Base-by-base conservation (phyloP, 768 basidiomycete genomes). In the Gymnopilus dilepis region DNA sequence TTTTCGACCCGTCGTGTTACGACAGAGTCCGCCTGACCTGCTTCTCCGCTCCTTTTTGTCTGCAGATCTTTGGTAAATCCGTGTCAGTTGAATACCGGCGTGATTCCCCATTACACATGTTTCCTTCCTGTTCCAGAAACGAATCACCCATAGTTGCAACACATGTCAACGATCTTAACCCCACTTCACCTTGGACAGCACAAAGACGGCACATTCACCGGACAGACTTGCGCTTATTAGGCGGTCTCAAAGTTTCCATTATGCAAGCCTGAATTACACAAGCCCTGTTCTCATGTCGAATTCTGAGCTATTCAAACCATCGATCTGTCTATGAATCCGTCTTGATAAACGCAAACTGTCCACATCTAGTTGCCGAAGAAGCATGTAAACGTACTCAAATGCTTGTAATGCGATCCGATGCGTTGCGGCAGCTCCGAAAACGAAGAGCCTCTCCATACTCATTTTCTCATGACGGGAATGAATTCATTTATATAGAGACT, bases 341-440 rank as follows among this genome's bases (percentile, higher is more conserved):
- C 28, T n/a, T n/a, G 28, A 19, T 26, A 26, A 50, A 31, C 17
- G 19, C 28, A 28, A 50, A 50, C 11, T 19, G 26, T 50, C 6
- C 19, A 11, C 4, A n/a, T 30, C 3, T 24, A n/a, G 17, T 11
- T 50, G 26, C n/a, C 17, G 28, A 22, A 54, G 37, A 54, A 40
- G 52, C 52, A 38, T 8, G 22, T 7, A 26, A 54, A 54, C 52
- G 52, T 54, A 54, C 37, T 38, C 52, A 21, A 19, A 22, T n/a
- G 34, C 34, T 40, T 26, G 52, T 54, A 37, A 54, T 54, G 15
- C 37, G 34, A 38, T 12, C 52, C 37, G 52, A 54, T 22, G 15
- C 19, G 21, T 22, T 5, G n/a, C 26, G 52, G 52, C 37, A 17
- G 13, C 4, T 17, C 47, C 30, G 28, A 54, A 4, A 17, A 15